These are phyloP conservation scores for Rhizoclosmatium globosum DNA, from an alignment of 192 early-diverging fungal genomes.

Conservation along the genomic window DNA sequence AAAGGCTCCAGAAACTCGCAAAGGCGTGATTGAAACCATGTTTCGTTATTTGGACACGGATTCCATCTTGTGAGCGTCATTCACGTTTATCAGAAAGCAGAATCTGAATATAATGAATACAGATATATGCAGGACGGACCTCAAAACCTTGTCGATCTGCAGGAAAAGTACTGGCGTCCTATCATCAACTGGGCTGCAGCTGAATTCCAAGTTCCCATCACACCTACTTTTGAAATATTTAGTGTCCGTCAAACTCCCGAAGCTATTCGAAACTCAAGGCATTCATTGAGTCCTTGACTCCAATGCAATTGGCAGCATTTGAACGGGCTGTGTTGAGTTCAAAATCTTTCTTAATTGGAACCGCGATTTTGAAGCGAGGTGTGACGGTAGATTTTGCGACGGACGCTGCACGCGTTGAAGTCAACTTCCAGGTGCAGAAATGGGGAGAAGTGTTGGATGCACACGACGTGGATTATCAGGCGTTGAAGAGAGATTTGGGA, in stretches of 20 bases:
- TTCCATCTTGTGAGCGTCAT: constrained; percentile 70
- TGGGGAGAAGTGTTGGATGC: constrained; percentile 93
- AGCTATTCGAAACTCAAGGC: constrained; percentile 64
- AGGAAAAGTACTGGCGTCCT: constrained; percentile 81
- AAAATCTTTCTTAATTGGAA: constrained; percentile 91
- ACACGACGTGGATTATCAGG: constrained; percentile 23
- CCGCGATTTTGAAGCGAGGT: constrained; percentile 83
- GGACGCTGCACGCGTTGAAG: constrained; percentile 83
- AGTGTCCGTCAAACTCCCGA: constrained; percentile 70
- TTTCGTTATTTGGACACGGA: constrained; percentile 89
- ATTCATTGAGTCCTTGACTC: not conserved
- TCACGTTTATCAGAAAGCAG: not conserved
- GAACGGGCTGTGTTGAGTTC: constrained; percentile 84
- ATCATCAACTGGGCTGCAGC: constrained; percentile 79
- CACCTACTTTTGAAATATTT: constrained; percentile 76
- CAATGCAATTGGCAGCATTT: constrained; percentile 61
- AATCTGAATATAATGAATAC: not conserved
- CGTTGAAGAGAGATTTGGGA: constrained; percentile 25
- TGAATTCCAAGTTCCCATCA: constrained; percentile 72
- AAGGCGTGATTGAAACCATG: constrained; percentile 77
- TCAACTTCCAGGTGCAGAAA: constrained; percentile 82
- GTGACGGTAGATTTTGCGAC: constrained; percentile 81
- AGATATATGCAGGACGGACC: constrained; percentile 84
- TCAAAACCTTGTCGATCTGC: constrained; percentile 78
- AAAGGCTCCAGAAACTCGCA: constrained; percentile 61